Base-by-base conservation (phyloP, 805 yeast genomes). In the Wickerhamiella siamensis region DNA sequence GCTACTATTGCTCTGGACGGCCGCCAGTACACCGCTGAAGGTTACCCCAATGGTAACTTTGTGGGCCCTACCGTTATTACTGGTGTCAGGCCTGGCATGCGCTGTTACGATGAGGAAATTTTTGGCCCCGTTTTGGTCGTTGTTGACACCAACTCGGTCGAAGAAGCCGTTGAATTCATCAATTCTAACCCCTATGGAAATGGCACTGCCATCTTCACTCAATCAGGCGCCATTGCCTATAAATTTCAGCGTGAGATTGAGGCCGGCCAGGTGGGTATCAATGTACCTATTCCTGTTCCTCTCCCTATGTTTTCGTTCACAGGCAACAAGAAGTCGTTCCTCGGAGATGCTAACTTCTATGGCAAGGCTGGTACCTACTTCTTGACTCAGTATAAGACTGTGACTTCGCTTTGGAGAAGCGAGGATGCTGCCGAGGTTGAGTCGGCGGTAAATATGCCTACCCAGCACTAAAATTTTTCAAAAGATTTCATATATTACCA, bases 291-390 rank as follows among this genome's bases (percentile, higher is more conserved):
- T 47, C 87, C 87, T 4, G 87, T 79, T 16, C 87, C 87, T 39
- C 64, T 79, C 58, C 86, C 87, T 45, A 76, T 79, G 82, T 79
- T 79, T 61, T 75, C 83, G 3, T 79, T 79, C 65, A 79, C 87
- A 10, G 87, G 87, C 21, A 74, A 73, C 59, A 77, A 77, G 63
- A 80, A 75, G 31, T 76, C 83, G 5, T 78, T 79, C 71, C 66
- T 78, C 50, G 87, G 87, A 29, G 86, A 79, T 56, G 70, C 79
- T 67, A 79, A 79, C 66, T 79, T 79, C 59, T 79, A 79, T 61
- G 87, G 87, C 45, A 75, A 77, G 64, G 70, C 79, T n/a, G 86
- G 87, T 24, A 57, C 79, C 38, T 67, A 75, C 42, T 79, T 79
- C 63, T 66, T 77, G 63, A 79, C 87, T 27, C 78, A 77, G 64